Conservation (phyloP, 139 green algal species). For the Chlamydomonas schloesseri region DNA sequence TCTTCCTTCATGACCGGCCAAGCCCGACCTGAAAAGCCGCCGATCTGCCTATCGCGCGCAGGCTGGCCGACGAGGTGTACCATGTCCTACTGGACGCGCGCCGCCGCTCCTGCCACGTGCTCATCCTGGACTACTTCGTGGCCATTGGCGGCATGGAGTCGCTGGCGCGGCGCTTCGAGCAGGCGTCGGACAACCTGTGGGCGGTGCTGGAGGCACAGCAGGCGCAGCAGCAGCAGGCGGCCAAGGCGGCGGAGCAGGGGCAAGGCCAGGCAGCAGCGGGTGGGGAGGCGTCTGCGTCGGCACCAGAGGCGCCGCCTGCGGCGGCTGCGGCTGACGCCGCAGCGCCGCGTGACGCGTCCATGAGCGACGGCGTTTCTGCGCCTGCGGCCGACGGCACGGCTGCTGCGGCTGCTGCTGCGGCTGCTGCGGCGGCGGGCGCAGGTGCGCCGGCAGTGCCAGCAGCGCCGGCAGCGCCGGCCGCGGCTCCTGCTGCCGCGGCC, state of each 20-base stretch:
- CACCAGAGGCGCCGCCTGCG: not conserved
- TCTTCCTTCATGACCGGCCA: too few species aligned
- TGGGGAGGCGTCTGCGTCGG: not conserved
- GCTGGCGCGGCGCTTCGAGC: conserved; percentile 37
- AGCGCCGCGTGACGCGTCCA: conserved; percentile 8
- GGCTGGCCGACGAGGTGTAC: conserved; percentile 76
- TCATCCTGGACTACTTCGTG: conserved; percentile 87
- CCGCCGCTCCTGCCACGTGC: conserved; percentile 83
- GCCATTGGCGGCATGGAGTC: conserved; percentile 49
- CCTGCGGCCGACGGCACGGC: not conserved
- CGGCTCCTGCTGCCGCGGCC: not conserved
- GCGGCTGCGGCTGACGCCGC: not conserved
- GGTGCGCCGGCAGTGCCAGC: conserved; percentile 13
- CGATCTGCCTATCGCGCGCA: too few species aligned
- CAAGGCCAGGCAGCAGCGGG: too few species aligned
- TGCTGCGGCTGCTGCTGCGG: not conserved
- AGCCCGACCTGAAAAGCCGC: too few species aligned
- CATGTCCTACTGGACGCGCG: conserved; percentile 86
- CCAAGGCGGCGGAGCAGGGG: not conserved
- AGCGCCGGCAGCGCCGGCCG: not conserved
- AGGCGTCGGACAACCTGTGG: conserved; percentile 40
- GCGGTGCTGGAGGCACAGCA: conserved; percentile 33
- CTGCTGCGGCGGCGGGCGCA: too few species aligned
- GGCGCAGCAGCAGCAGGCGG: not conserved
- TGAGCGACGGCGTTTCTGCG: not conserved